A percentile compares a stretch with the other conserved stretches of the same genome.
These are phyloP conservation scores for Cyberlindnera maclurae DNA, from an alignment of 805 yeast species.

Conservation along the genomic window DNA sequence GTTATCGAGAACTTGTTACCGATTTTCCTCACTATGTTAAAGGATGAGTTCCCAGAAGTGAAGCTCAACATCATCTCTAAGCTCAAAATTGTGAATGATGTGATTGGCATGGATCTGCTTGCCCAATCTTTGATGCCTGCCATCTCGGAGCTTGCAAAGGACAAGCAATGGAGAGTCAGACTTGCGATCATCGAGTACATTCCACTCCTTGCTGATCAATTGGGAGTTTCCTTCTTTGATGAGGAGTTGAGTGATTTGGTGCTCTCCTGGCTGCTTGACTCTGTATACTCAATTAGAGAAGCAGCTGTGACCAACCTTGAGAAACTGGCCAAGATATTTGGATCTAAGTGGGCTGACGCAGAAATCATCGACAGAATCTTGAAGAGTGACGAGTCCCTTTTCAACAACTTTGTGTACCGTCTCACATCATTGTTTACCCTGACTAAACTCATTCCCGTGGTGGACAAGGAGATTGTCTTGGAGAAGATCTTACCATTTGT, in stretches of 20 bases:
- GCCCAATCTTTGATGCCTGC: conserved; percentile 91
- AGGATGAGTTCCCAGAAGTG: conserved; percentile 95
- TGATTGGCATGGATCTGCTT: conserved; percentile 82
- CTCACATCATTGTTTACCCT: conserved; percentile 86
- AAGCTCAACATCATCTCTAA: conserved; percentile 90
- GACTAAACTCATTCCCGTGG: conserved; percentile 72
- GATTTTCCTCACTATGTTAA: conserved; percentile 84
- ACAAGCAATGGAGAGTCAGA: conserved; percentile 96
- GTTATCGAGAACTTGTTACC: conserved; percentile 83
- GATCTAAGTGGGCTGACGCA: conserved; percentile 85
- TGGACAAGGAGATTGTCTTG: conserved; percentile 48
- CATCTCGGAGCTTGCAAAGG: conserved; percentile 91
- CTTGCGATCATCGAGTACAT: conserved; percentile 94
- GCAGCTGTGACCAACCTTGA: conserved; percentile 87
- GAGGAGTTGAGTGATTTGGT: conserved; percentile 86
- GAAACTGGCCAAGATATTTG: conserved; percentile 78
- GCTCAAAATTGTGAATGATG: conserved; percentile 86
- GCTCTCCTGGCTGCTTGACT: conserved; percentile 98
- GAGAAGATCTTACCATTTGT: conserved; percentile 75
- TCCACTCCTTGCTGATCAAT: conserved; percentile 88
- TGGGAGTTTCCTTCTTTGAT: conserved; percentile 90
- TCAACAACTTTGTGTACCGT: conserved; percentile 78
- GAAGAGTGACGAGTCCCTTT: conserved; percentile 30
- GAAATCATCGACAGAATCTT: conserved; percentile 77
- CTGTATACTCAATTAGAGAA: conserved; percentile 91